Base-by-base conservation (phyloP, 1,284 basidiomycete genomes). In the Ganoderma lucidum region DNA sequence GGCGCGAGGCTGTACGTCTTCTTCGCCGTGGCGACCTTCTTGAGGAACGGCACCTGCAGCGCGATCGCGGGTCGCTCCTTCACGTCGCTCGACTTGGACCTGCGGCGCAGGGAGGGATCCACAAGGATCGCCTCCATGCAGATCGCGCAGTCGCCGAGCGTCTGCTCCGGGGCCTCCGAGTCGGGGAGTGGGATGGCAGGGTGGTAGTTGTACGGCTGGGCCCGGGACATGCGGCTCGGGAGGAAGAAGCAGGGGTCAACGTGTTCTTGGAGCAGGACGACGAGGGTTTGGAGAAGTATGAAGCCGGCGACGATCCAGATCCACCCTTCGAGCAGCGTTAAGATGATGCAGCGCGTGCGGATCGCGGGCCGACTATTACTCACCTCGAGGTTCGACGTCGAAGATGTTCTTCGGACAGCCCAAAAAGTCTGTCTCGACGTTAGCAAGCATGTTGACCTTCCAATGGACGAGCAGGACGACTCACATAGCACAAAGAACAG, bases 201-300 rank as follows among this genome's bases (percentile, higher is more conserved):
- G 79, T 96, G 95, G 77, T 96, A 97, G 78, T 97, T 88, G 81
- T 96, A 95, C 39, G 84, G 81, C 74, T 91, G 88, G 5, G 84
- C 81, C n/a, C 85, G 83, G 6, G 85, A 83, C 70, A 89, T 6
- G 66, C 70, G 48, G n/a, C 59, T 70, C 30, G 53, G 64, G 45
- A 95, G 84, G 84, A 97, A 96, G 84, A 96, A 96, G 0, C 90
- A 85, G 0, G 96, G 92, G 2, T 95, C 94, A 59, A 96, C 80
- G 35, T 84, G 80, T 66, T 95, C 92, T 82, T 97, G 96, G 9
- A 93, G 84, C 28, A 93, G 79, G 23, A 97, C 80, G 3, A 96
- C 72, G 4, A 80, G 72, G 5, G 90, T 88, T 79, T 97, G 95
- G 23, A 89, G 70, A 23, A 85, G 78, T 53, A 95, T 87, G 78